Conservation (phyloP, 2,329 filamentous ascomycete species). For the Colletotrichum tanaceti region DNA sequence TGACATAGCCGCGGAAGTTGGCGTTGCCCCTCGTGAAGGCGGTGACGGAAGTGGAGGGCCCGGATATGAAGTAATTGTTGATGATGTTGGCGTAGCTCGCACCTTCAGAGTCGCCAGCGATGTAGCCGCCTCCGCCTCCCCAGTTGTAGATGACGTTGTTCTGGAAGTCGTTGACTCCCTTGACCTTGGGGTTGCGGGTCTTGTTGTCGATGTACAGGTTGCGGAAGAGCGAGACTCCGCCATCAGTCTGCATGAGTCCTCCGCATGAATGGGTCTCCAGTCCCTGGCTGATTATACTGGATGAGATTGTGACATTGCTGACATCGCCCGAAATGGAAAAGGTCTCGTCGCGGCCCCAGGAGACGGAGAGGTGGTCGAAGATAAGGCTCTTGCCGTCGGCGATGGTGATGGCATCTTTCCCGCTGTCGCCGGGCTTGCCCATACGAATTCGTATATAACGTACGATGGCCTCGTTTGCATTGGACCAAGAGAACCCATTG, state of each 20-base stretch:
- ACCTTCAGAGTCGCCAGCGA: conserved; percentile 62
- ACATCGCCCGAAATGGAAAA: conserved; percentile 63
- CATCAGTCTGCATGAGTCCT: conserved; percentile 62
- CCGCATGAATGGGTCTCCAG: conserved; percentile 65
- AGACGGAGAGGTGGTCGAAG: conserved; percentile 65
- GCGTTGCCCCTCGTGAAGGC: conserved; percentile 67
- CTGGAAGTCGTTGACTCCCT: conserved; percentile 66
- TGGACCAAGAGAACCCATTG: conserved; percentile 64
- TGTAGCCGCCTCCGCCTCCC: conserved; percentile 65
- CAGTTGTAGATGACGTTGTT: conserved; percentile 68
- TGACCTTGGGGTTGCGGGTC: conserved; percentile 67
- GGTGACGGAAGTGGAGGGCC: conserved; percentile 60
- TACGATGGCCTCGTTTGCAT: conserved; percentile 64
- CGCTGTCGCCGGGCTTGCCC: conserved; percentile 61
- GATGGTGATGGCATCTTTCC: conserved; percentile 66
- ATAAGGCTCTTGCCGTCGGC: conserved; percentile 65
- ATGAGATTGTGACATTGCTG: conserved; percentile 63
- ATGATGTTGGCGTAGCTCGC: conserved; percentile 63
- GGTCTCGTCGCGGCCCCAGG: conserved; percentile 68
- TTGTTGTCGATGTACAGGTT: conserved; percentile 69
- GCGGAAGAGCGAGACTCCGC: conserved; percentile 58
- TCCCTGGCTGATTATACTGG: conserved; percentile 63
- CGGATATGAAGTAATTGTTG: conserved; percentile 68
- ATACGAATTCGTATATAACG: conserved; percentile 67
- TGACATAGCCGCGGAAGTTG: conserved; percentile 65